These are phyloP conservation scores for Hypomontagnella monticulosa DNA, from an alignment of 495 filamentous ascomycete genomes.

Conservation along the genomic window DNA sequence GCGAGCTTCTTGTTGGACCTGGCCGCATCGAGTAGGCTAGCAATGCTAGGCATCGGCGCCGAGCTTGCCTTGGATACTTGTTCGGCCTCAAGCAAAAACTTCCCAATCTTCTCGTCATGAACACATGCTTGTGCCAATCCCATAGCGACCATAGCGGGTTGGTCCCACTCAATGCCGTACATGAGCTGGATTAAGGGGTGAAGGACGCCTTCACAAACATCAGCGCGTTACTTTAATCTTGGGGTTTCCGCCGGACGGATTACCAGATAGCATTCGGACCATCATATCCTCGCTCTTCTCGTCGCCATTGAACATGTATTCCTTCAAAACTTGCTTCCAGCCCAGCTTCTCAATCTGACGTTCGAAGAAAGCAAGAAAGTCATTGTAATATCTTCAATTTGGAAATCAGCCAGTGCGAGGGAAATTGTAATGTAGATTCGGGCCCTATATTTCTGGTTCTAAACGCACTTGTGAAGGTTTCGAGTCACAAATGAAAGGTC, in stretches of 20 bases:
- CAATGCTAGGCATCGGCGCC: constrained; percentile 58
- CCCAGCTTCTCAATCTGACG: constrained; percentile 71
- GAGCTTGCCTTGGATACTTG: constrained; percentile 49
- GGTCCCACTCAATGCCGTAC: constrained; percentile 81
- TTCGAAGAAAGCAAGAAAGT: constrained; percentile 79
- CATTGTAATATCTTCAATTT: constrained; percentile 64
- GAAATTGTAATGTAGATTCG: neutral
- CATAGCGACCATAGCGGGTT: constrained; percentile 84
- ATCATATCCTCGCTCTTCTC: constrained; percentile 70
- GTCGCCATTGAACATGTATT: constrained; percentile 72
- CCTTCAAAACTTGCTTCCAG: constrained; percentile 64
- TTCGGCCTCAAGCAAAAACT: constrained; percentile 65
- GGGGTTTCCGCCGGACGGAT: constrained; percentile 11
- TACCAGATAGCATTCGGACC: constrained; percentile 65
- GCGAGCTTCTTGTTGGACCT: constrained; percentile 63
- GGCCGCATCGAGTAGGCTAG: constrained; percentile 68
- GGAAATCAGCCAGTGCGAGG: constrained; percentile 50
- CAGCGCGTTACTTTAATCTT: constrained; percentile 28
- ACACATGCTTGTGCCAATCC: constrained; percentile 79
- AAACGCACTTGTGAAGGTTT: neutral
- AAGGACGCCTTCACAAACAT: constrained; percentile 65
- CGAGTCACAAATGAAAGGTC: neutral
- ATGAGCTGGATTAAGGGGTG: constrained; percentile 89
- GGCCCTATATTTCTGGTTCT: neutral
- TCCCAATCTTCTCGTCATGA: constrained; percentile 62